Conservation (phyloP, 2,329 filamentous ascomycete genomes). For the Stachybotrys elegans region DNA sequence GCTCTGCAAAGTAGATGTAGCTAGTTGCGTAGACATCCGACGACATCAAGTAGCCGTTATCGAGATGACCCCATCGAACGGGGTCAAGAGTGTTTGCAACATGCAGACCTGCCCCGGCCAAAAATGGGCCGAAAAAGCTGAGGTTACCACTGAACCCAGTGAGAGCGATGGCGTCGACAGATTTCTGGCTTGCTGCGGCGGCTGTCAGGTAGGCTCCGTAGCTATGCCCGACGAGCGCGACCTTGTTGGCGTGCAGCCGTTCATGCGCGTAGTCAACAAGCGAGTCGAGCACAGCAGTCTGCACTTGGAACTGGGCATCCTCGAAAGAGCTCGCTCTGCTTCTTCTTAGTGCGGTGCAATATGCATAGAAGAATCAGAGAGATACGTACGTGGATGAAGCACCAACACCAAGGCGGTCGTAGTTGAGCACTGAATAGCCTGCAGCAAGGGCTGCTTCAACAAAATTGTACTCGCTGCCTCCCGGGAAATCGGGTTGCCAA, state of each 20-base stretch:
- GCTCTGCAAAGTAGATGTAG: neutral
- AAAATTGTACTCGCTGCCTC: neutral
- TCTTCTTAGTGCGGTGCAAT: neutral
- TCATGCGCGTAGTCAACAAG: neutral
- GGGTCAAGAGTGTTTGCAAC: neutral
- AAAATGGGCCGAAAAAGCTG: neutral
- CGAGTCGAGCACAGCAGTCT: neutral
- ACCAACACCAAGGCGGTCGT: neutral
- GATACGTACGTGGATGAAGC: neutral
- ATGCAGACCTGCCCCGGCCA: neutral
- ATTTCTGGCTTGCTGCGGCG: neutral
- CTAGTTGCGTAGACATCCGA: neutral
- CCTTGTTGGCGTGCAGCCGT: neutral
- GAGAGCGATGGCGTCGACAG: neutral
- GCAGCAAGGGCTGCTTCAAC: neutral
- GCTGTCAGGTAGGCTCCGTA: neutral
- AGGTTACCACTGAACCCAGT: neutral
- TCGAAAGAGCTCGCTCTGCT: neutral
- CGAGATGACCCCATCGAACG: neutral
- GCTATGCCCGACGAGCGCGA: neutral
- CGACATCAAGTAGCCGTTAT: neutral
- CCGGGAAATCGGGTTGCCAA: neutral
- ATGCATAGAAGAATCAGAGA: neutral
- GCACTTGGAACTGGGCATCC: neutral
- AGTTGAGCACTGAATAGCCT: neutral